These are phyloP conservation scores for Leishmania aethiopica DNA, from an alignment of 208 protist genomes.

Conservation along the genomic window DNA sequence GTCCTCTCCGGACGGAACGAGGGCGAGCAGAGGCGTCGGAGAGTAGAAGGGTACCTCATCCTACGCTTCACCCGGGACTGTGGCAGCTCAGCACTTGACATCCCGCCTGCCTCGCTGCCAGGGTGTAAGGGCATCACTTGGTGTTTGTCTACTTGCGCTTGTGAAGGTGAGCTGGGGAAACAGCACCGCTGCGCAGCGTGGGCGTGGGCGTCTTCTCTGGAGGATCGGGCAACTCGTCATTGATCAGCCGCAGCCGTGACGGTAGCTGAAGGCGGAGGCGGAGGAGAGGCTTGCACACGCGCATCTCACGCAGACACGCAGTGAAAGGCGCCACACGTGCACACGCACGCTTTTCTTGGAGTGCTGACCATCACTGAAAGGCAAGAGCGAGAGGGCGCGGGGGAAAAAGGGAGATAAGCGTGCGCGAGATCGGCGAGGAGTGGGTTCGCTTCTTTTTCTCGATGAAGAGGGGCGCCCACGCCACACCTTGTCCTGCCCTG, in stretches of 20 bases:
- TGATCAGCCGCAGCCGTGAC: background rate
- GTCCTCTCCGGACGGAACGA: background rate
- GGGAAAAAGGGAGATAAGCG: background rate
- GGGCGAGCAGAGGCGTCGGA: background rate
- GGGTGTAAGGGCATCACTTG: background rate
- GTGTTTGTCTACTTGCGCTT: too few relatives aligned
- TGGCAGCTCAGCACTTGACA: background rate
- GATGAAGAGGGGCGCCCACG: background rate
- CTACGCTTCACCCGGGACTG: background rate
- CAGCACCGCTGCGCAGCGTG: background rate
- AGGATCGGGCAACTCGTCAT: background rate
- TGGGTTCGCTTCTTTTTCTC: background rate
- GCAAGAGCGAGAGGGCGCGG: background rate
- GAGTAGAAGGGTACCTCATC: background rate
- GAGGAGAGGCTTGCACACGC: background rate
- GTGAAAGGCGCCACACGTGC: background rate
- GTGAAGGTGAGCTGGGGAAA: too few relatives aligned
- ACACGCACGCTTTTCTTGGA: background rate
- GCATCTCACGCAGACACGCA: background rate
- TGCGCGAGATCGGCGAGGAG: background rate
- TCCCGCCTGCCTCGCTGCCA: background rate
- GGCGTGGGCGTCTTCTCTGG: background rate
- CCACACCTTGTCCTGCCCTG: background rate
- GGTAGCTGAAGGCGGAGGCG: background rate
- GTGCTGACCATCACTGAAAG: background rate